Evolutionary conservation across 78 protist species (phyloP).

Genomic region (Guillardia theta): DNA sequence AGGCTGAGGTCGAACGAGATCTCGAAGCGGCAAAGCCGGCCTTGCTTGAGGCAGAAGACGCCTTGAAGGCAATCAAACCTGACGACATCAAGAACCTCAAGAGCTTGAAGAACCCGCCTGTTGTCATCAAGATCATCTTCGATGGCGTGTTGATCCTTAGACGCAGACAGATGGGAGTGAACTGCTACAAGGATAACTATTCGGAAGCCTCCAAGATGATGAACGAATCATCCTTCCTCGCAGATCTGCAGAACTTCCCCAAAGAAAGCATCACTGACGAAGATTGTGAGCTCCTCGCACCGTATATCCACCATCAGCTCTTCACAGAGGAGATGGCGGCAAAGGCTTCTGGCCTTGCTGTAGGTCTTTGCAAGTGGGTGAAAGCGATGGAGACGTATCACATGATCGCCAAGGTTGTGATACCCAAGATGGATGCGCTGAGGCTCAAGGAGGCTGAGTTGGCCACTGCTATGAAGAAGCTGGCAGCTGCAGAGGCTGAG

Average conservation of each 20-base stretch:
- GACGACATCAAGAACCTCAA: conserved; percentile 70
- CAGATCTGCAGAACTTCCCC: conserved; percentile 51
- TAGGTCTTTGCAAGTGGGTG: conserved; percentile 82
- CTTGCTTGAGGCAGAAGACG: conserved; percentile 75
- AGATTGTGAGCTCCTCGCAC: conserved; percentile 78
- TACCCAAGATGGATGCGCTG: conserved; percentile 65
- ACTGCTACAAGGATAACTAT: conserved; percentile 59
- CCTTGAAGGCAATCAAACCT: conserved; percentile 70
- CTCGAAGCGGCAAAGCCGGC: conserved; percentile 74
- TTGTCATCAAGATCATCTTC: conserved; percentile 73
- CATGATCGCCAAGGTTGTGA: conserved; percentile 68
- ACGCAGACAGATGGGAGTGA: neutral
- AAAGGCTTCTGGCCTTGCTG: conserved; percentile 58
- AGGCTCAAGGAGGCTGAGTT: neutral
- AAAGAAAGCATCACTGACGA: conserved; percentile 84
- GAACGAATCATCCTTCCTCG: conserved; percentile 53
- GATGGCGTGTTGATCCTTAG: conserved; percentile 82
- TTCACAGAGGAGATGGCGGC: conserved; percentile 71
- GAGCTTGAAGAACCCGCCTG: conserved; percentile 74
- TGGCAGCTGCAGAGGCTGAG: neutral
- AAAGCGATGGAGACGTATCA: conserved; percentile 72
- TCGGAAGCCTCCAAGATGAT: conserved; percentile 43
- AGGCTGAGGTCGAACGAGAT: conserved; percentile 74
- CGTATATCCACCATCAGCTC: conserved; percentile 73
- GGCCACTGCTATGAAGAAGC: neutral